These are phyloP conservation scores for Halenospora varia DNA, from an alignment of 495 filamentous ascomycete species.

Conservation along the genomic window DNA sequence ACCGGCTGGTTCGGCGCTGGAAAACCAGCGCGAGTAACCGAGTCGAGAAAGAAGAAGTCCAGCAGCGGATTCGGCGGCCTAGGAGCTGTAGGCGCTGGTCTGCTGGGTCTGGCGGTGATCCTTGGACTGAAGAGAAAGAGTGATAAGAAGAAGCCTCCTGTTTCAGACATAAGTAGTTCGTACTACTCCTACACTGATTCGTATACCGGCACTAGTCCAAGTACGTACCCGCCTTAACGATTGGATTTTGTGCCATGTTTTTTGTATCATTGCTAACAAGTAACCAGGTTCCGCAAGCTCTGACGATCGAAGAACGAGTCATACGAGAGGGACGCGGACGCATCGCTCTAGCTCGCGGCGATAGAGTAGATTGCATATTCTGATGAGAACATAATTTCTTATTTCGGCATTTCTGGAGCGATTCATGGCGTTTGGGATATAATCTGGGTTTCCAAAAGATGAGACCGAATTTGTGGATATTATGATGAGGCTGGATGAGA, in stretches of 20 bases:
- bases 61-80: constrained; percentile 49
- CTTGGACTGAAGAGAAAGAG: constrained; percentile 69
- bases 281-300: constrained; percentile 40
- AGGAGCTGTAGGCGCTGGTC: constrained; percentile 59
- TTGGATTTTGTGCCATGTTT: constrained; percentile 1
- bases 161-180: constrained; percentile 43
- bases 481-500: no score
- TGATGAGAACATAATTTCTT: constrained; percentile 7
- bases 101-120: constrained; percentile 64
- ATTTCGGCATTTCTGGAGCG: no score
- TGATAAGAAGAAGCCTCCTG: constrained; percentile 46
- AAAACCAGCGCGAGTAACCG: constrained; percentile 45
- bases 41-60: constrained; percentile 45
- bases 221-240: constrained; percentile 42
- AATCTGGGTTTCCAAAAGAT: no score
- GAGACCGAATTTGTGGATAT: no score
- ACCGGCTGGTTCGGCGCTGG: constrained; percentile 63
- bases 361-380: constrained; percentile 12
- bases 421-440: background rate
- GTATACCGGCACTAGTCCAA: constrained; percentile 42
- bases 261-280: constrained; percentile 26
- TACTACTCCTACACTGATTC: constrained; percentile 38
- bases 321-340: constrained; percentile 30
- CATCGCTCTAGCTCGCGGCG: constrained; percentile 8
- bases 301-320: constrained; percentile 35